Conservation (phyloP, 306 rosid genomes). For the Prosopis cineraria region DNA sequence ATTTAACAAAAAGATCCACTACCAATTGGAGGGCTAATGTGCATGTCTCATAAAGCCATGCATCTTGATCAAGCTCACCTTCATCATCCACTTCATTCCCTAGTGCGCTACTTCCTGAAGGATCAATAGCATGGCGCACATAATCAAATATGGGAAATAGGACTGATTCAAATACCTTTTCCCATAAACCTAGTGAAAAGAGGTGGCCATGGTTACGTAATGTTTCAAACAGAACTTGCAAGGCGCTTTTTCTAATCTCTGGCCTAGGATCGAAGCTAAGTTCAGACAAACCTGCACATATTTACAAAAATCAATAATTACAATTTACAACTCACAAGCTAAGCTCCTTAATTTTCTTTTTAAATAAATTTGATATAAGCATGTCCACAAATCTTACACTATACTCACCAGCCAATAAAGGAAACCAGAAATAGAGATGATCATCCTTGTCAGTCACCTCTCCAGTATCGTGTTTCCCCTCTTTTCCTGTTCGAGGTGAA, state of each 20-base stretch:
- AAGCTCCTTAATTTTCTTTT: neutral
- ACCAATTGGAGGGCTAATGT: constrained; percentile 98
- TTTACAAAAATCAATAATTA: constrained; percentile 26
- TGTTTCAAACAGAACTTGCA: constrained; percentile 88
- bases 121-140: constrained; percentile 96
- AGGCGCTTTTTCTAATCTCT: constrained; percentile 92
- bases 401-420: constrained; percentile 87
- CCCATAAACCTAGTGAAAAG: constrained; percentile 94
- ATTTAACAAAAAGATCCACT: constrained; percentile 94
- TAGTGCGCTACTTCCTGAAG: constrained; percentile 66
- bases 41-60: constrained; percentile 98
- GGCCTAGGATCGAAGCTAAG: constrained; percentile 99
- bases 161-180: constrained; percentile 89
- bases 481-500: constrained; percentile 65
- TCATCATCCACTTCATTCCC: constrained; percentile 53
- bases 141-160: constrained; percentile 95
- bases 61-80: constrained; percentile 90
- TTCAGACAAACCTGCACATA: constrained; percentile 88
- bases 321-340: neutral
- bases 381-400: constrained; percentile 30
- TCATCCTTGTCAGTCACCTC: constrained; percentile 75
- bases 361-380: neutral
- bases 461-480: constrained; percentile 62
- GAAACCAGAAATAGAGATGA: constrained; percentile 97
- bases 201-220: constrained; percentile 98